phyloP scores from a whole-genome alignment of 305 asterid species.

The Stenogyne calaminthoides region DNA sequence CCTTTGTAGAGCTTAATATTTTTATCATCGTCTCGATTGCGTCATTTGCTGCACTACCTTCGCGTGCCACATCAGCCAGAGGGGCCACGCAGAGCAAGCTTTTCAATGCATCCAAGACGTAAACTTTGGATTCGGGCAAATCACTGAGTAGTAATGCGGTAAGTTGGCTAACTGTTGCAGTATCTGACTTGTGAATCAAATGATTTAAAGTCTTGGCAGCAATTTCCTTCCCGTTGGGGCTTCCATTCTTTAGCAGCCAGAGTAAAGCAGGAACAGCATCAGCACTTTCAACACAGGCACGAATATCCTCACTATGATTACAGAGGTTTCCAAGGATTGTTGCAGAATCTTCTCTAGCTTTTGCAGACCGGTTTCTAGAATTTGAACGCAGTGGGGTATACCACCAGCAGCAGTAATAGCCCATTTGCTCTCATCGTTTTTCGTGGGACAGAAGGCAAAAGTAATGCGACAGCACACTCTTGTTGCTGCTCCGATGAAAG shows the following conservation, averaged over 20 bases:
- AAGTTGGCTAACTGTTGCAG: slow-evolving; percentile 98
- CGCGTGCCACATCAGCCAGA: slow-evolving; percentile 76
- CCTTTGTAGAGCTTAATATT: slow-evolving; percentile 75
- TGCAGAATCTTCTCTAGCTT: slow-evolving; percentile 98
- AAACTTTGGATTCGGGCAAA: slow-evolving; percentile 94
- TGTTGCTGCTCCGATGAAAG: slow-evolving; percentile 99
- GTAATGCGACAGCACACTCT: slow-evolving; percentile 98
- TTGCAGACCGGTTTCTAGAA: slow-evolving; percentile 92
- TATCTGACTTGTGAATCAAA: slow-evolving; percentile 98
- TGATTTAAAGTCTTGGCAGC: slow-evolving; percentile 97
- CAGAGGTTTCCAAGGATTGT: slow-evolving; percentile 98
- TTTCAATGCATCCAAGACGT: slow-evolving; percentile 88
- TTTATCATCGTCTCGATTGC: slow-evolving; percentile 95
- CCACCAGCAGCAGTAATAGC: slow-evolving; percentile 99
- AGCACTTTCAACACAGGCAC: slow-evolving; percentile 99
- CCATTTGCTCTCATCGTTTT: slow-evolving; percentile 99
- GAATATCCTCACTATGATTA: slow-evolving; percentile 99
- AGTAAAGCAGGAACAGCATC: slow-evolving; percentile 98
- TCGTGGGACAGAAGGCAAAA: slow-evolving; percentile 89
- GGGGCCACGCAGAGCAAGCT: slow-evolving; percentile 95
- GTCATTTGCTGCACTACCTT: slow-evolving; percentile 99
- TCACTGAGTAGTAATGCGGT: slow-evolving; percentile 92
- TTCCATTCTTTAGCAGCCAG: slow-evolving; percentile 98
- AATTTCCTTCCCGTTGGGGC: slow-evolving; percentile 94
- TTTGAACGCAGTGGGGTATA: slow-evolving; percentile 99